phyloP scores from a whole-genome alignment of 2,329 filamentous ascomycete species.

The Ceratocystiopsis sp. region DNA sequence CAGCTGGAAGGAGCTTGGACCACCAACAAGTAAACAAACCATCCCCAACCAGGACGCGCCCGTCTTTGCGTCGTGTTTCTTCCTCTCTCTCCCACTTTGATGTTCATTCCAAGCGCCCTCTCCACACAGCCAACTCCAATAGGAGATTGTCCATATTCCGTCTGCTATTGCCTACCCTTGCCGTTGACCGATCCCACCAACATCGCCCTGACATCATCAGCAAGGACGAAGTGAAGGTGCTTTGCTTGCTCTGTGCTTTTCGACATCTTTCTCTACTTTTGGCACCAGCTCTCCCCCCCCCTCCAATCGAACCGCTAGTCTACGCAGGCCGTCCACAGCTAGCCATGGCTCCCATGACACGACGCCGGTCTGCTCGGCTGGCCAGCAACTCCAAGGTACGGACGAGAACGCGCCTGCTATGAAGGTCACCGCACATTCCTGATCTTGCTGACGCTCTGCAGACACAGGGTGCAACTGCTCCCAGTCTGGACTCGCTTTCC shows the following conservation, averaged over 20 bases:
- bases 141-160: too few relatives aligned
- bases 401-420: background rate
- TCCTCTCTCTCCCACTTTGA: background rate
- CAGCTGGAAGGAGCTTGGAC: constrained; percentile 8
- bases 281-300: background rate
- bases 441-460: background rate
- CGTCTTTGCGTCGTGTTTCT: background rate
- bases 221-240: too few relatives aligned
- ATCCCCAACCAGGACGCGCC: background rate
- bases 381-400: constrained; percentile 23
- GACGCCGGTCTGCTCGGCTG: constrained; percentile 26
- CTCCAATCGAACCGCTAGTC: too few relatives aligned
- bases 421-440: background rate
- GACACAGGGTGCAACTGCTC: constrained; percentile 7
- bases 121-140: too few relatives aligned
- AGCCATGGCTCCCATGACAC: constrained; percentile 9
- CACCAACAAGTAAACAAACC: constrained; percentile 13
- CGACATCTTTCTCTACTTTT: background rate
- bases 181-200: too few relatives aligned
- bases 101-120: too few relatives aligned
- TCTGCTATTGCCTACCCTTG: too few relatives aligned
- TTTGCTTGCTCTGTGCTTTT: background rate
- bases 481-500: constrained; percentile 23
- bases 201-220: too few relatives aligned
- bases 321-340: too few relatives aligned